These are phyloP conservation scores for Aspergillus candidus DNA, from an alignment of 2,329 filamentous ascomycete species.

Conservation along the genomic window DNA sequence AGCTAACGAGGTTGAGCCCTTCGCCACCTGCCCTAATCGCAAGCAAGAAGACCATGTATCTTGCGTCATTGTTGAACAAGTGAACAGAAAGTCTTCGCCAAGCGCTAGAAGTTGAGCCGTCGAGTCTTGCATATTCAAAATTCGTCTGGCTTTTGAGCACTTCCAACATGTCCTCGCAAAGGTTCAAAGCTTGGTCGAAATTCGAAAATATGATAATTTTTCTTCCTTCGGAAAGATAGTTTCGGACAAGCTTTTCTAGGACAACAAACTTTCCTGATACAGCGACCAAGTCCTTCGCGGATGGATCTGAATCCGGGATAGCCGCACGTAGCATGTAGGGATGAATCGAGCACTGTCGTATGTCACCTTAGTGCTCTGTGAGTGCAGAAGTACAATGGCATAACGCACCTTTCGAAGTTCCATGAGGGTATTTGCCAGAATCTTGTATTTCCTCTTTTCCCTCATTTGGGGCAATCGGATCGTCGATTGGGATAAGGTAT, in stretches of 20 bases:
- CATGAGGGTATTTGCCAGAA: constrained; percentile 46
- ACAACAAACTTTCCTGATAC: constrained; percentile 54
- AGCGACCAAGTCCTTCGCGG: constrained; percentile 44
- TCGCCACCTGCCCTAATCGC: constrained; percentile 52
- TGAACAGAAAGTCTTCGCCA: constrained; percentile 48
- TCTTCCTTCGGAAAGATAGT: constrained; percentile 17
- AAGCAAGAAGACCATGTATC: constrained; percentile 51
- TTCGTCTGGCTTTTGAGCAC: constrained; percentile 38
- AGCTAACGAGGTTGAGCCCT: constrained; percentile 50
- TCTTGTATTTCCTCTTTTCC: constrained; percentile 25
- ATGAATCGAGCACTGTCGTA: constrained; percentile 44
- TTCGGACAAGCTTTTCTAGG: constrained; percentile 39
- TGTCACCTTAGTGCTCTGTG: constrained; percentile 1
- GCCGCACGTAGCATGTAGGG: constrained; percentile 48
- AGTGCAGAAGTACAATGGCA: background rate
- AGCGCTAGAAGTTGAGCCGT: constrained; percentile 46
- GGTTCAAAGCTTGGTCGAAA: constrained; percentile 48
- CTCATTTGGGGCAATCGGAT: too few relatives aligned
- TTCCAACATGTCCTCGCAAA: constrained; percentile 47
- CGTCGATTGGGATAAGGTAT: too few relatives aligned
- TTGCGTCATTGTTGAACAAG: constrained; percentile 46
- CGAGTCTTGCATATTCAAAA: constrained; percentile 46
- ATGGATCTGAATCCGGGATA: constrained; percentile 37
- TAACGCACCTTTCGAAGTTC: constrained; percentile 45
- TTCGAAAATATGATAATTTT: constrained; percentile 53